Percentiles rank a stretch among this genome's conserved stretches.
Evolutionary conservation across 2,329 filamentous ascomycete genomes (phyloP).

Genomic region (Cercospora brassicicola): DNA sequence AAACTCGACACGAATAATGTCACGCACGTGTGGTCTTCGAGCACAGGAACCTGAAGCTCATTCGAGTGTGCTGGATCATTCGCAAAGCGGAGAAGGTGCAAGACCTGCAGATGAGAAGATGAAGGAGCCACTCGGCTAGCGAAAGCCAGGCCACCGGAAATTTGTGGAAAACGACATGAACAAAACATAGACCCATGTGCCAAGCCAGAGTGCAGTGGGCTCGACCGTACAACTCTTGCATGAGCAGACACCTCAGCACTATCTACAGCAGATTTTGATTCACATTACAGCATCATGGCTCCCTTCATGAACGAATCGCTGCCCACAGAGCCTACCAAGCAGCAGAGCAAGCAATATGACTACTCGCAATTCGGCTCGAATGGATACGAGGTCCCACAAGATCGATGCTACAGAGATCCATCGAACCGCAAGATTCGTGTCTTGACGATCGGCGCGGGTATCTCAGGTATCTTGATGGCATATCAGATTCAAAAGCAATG

Average conservation of each 20-base stretch:
- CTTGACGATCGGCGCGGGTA: constrained; percentile 51
- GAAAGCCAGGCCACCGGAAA: not conserved
- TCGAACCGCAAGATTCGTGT: constrained; percentile 48
- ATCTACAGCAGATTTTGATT: no score
- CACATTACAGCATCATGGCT: not conserved
- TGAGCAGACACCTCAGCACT: not conserved
- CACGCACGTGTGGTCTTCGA: not conserved
- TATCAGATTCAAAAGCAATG: constrained; percentile 51
- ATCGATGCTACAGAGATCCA: constrained; percentile 40
- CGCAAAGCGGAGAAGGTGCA: not conserved
- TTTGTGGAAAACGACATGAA: not conserved
- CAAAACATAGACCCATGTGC: not conserved
- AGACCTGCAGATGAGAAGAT: not conserved
- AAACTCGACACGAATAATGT: not conserved
- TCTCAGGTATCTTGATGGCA: constrained; percentile 51
- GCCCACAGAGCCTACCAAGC: not conserved
- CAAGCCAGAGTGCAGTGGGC: not conserved
- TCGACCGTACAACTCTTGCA: not conserved
- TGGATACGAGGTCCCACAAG: constrained; percentile 44
- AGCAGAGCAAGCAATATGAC: constrained; percentile 40
- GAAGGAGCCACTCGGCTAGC: not conserved
- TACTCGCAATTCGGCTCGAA: constrained; percentile 47
- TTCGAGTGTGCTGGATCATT: not conserved
- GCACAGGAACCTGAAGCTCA: not conserved
- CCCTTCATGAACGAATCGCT: not conserved